Conservation (phyloP, 306 rosid species). For the Ammopiptanthus mongolicus region DNA sequence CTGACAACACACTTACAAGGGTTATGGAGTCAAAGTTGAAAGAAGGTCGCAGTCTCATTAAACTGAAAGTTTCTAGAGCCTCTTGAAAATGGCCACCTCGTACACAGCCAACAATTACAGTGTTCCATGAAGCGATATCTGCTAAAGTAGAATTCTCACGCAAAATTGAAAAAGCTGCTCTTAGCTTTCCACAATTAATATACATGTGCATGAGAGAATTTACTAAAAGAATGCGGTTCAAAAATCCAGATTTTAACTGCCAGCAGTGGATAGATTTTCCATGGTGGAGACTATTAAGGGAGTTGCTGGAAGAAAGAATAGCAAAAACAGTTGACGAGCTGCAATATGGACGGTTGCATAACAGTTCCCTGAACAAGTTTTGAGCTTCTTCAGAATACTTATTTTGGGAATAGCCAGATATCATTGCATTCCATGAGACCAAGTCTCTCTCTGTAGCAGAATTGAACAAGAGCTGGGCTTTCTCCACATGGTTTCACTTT, state of each 20-base stretch:
- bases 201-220: slow-evolving; percentile 53
- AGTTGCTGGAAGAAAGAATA: slow-evolving; percentile 45
- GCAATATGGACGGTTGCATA: slow-evolving; percentile 14
- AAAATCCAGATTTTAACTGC: slow-evolving; percentile 51
- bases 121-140: slow-evolving; percentile 50
- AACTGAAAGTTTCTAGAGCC: slow-evolving; percentile 37
- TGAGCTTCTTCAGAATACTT: slow-evolving; percentile 40
- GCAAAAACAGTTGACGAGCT: slow-evolving; percentile 43
- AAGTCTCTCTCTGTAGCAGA: slow-evolving; percentile 39
- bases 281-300: slow-evolving; percentile 26
- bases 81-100: slow-evolving; percentile 26
- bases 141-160: slow-evolving; percentile 29
- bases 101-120: slow-evolving; percentile 44
- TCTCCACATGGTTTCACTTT: slow-evolving; percentile 33
- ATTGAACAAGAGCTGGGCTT: slow-evolving; percentile 40
- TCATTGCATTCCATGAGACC: slow-evolving; percentile 60
- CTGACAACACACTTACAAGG: slow-evolving; percentile 42
- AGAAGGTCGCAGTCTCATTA: slow-evolving; percentile 33
- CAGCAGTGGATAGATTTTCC: slow-evolving; percentile 59
- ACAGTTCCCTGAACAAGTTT: slow-evolving; percentile 37
- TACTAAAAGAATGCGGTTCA: slow-evolving; percentile 32
- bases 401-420: slow-evolving; percentile 56
- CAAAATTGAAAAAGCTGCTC: slow-evolving; percentile 41
- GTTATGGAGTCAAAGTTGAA: slow-evolving; percentile 45
- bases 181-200: slow-evolving; percentile 40